Conservation (phyloP, 192 early-diverging fungal species). For the Linderina pennispora region DNA sequence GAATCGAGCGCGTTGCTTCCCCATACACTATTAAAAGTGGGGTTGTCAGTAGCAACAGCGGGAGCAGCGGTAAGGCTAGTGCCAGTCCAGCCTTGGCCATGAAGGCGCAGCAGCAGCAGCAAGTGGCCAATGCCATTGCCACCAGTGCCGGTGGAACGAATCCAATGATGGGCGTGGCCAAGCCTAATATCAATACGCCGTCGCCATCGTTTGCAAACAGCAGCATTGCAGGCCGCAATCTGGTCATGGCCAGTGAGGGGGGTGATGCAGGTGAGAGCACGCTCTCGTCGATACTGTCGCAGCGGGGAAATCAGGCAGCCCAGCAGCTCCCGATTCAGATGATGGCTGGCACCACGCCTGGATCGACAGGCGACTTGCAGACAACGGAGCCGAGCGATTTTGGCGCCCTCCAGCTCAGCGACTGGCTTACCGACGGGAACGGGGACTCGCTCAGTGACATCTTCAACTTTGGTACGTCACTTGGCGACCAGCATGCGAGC, state of each 20-base stretch:
- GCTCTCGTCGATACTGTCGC: slow-evolving; percentile 23
- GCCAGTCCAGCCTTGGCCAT: slow-evolving; percentile 24
- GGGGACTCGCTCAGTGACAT: slow-evolving; percentile 8
- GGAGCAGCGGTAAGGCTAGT: slow-evolving; percentile 12
- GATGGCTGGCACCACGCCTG: too few species aligned
- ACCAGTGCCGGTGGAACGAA: too few species aligned
- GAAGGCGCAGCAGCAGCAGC: slow-evolving; percentile 6
- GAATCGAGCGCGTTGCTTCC: neutral
- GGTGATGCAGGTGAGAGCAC: slow-evolving; percentile 9
- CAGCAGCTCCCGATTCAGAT: too few species aligned
- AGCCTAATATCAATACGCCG: neutral
- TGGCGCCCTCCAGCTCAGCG: slow-evolving; percentile 13
- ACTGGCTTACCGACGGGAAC: slow-evolving; percentile 12
- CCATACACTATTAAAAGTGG: neutral
- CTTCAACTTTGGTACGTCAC: slow-evolving; percentile 7
- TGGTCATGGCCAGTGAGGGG: neutral
- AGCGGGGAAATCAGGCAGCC: slow-evolving; percentile 11
- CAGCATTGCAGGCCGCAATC: neutral
- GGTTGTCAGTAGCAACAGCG: slow-evolving; percentile 2
- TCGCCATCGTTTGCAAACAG: slow-evolving; percentile 4
- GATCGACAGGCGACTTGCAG: too few species aligned
- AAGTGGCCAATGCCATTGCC: too few species aligned
- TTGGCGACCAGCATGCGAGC: neutral
- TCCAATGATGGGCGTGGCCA: neutral
- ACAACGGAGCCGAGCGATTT: too few species aligned